Evolutionary conservation across 2,329 filamentous ascomycete genomes (phyloP).

Genomic region (Aureobasidium namibiae): DNA sequence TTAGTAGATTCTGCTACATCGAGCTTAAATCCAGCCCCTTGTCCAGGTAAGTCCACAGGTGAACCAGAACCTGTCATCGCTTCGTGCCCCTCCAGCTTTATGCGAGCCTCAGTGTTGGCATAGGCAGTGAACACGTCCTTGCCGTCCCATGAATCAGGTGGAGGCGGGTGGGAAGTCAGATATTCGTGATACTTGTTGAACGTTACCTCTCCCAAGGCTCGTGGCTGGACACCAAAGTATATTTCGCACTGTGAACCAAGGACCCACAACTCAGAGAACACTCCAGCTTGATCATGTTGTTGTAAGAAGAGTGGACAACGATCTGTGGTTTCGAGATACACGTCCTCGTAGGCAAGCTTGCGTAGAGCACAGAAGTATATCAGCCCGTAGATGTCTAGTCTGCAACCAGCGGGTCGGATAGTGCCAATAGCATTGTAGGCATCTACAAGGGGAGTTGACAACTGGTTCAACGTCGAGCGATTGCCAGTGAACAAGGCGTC

Average conservation of each 20-base stretch:
- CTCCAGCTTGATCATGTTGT: slow-evolving; percentile 55
- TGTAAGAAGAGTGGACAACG: slow-evolving; percentile 53
- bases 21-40: slow-evolving; percentile 12
- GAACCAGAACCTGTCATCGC: slow-evolving; percentile 14
- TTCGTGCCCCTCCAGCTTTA: slow-evolving; percentile 14
- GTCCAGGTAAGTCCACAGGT: slow-evolving; percentile 12
- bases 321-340: slow-evolving; percentile 55
- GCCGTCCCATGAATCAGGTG: slow-evolving; percentile 16
- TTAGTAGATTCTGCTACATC: slow-evolving; percentile 14
- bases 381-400: slow-evolving; percentile 46
- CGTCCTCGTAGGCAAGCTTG: slow-evolving; percentile 51
- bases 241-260: slow-evolving; percentile 55
- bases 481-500: slow-evolving; percentile 29
- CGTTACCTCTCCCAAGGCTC: slow-evolving; percentile 16
- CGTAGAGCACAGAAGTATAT: slow-evolving; percentile 51
- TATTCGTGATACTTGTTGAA: slow-evolving; percentile 15
- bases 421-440: slow-evolving; percentile 2
- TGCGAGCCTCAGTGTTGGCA: slow-evolving; percentile 20
- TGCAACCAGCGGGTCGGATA: not conserved
- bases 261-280: slow-evolving; percentile 56
- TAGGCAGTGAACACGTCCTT: slow-evolving; percentile 17
- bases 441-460: slow-evolving; percentile 12
- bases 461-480: slow-evolving; percentile 14
- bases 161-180: slow-evolving; percentile 13
- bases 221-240: slow-evolving; percentile 47